Base-by-base conservation (phyloP, 1,284 basidiomycete genomes). In the Hypsizygus ulmarius region DNA sequence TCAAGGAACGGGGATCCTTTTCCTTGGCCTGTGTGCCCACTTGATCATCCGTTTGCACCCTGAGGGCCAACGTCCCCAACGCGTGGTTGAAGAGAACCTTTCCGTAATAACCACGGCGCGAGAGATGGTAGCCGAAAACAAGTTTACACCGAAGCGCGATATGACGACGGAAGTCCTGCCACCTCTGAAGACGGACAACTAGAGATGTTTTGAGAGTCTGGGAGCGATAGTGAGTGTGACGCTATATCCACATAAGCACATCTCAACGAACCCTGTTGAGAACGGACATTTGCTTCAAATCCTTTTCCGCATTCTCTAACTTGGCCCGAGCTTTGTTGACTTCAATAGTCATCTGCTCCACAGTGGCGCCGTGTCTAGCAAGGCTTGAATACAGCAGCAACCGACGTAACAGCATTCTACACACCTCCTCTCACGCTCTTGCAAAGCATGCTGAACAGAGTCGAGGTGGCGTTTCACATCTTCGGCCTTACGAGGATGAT, bases 71-170 rank as follows among this genome's bases (percentile, higher is more conserved):
- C 3, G 75, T 82, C 37, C 78, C 74, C 2, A 71, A 66, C 11
- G 75, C 69, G 63, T 99, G 96, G 61, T 97, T 83, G 62, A 99
- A 97, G 9, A 88, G 59, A 19, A 90, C 83, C 61, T 87, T 87
- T 41, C 92, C 91, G 52, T 81, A 88, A 69, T 92, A 93, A 9
- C 90, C 90, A 55, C 97, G 90, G 51, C 87, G 81, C 16, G 82
- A 81, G 14, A 97, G 82, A 64, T 96, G 85, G 59, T 79, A 82
- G 15, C 82, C 77, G 72, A 98, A 98, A 37, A 86, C 81, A 39
- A 84, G 71, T 60, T 90, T 91, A 66, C 92, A 93, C 5, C 93
- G 84, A 18, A 92, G 72, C 8, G 93, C 86, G 52, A 94, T 93
- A 58, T 90, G 86, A 7, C 81, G 76, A 43, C 95, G 83, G 73